Evolutionary conservation across 495 filamentous ascomycete species (phyloP).

Genomic region (Hapsidospora chrysogenum): DNA sequence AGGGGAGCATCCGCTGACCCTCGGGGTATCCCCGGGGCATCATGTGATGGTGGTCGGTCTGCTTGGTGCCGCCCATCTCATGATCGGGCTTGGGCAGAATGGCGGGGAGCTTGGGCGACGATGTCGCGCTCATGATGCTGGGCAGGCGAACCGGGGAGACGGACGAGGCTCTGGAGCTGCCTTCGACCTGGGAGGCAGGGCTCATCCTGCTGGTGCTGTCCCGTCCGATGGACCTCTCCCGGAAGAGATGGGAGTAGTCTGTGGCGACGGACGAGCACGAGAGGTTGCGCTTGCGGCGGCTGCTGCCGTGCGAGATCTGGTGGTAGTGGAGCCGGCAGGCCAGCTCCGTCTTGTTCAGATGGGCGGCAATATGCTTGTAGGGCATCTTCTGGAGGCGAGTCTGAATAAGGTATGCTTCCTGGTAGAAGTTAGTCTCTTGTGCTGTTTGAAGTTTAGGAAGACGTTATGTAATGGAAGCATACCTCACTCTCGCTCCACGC

Average conservation of each 20-base stretch:
- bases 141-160: constrained; percentile 22
- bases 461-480: constrained; percentile 11
- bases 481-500: constrained; percentile 72
- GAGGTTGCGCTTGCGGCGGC: constrained; percentile 45
- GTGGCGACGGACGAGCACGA: constrained; percentile 34
- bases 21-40: background rate
- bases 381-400: constrained; percentile 75
- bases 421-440: background rate
- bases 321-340: constrained; percentile 76
- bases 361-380: constrained; percentile 73
- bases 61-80: too few relatives aligned
- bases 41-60: background rate
- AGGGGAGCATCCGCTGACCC: constrained; percentile 4
- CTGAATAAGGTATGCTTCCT: constrained; percentile 76
- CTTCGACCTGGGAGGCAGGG: constrained; percentile 14
- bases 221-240: constrained; percentile 21
- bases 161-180: constrained; percentile 15
- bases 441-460: background rate
- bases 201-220: constrained; percentile 18
- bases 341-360: constrained; percentile 72
- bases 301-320: constrained; percentile 66
- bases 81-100: constrained; percentile 48
- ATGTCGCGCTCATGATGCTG: constrained; percentile 22
- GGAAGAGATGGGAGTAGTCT: constrained; percentile 11
- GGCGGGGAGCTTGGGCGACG: constrained; percentile 30